A percentile compares a stretch with the other conserved stretches of the same genome.
These are phyloP conservation scores for Pythium phragmiticola DNA, from an alignment of 352 stramenopile genomes.

Conservation along the genomic window DNA sequence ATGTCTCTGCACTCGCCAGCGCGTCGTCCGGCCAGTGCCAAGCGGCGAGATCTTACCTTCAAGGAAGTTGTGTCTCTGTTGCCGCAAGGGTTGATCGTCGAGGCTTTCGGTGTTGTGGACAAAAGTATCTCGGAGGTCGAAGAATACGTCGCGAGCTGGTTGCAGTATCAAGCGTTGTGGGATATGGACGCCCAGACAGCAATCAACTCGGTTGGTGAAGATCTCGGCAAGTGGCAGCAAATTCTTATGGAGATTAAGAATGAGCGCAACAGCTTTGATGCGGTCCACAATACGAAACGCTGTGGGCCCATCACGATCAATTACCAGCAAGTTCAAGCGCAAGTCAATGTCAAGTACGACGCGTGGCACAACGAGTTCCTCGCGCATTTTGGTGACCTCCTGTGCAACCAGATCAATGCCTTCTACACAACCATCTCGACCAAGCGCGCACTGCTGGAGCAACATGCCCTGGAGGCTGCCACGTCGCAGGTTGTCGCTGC, in stretches of 20 bases:
- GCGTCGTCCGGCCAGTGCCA: constrained; percentile 47
- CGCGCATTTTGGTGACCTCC: constrained; percentile 92
- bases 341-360: constrained; percentile 99
- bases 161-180: constrained; percentile 99
- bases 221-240: constrained; percentile 96
- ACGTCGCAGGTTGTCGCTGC: constrained; percentile 96
- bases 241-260: constrained; percentile 96
- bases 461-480: constrained; percentile 93
- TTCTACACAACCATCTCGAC: constrained; percentile 86
- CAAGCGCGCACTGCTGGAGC: constrained; percentile 90
- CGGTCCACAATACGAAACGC: constrained; percentile 78
- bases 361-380: constrained; percentile 99
- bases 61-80: constrained; percentile 66
- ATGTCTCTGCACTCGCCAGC: constrained; percentile 59
- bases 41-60: constrained; percentile 67
- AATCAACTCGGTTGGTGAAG: constrained; percentile 89
- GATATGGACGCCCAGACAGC: constrained; percentile 96
- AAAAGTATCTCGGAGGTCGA: constrained; percentile 81
- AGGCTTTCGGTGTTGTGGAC: constrained; percentile 79
- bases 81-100: constrained; percentile 60
- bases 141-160: constrained; percentile 94
- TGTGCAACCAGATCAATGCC: constrained; percentile 92
- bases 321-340: constrained; percentile 91
- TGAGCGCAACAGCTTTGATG: constrained; percentile 95
- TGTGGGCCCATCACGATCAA: constrained; percentile 91